Base-by-base conservation (phyloP, 2,329 filamentous ascomycete species). In the Aspergillus flavus region DNA sequence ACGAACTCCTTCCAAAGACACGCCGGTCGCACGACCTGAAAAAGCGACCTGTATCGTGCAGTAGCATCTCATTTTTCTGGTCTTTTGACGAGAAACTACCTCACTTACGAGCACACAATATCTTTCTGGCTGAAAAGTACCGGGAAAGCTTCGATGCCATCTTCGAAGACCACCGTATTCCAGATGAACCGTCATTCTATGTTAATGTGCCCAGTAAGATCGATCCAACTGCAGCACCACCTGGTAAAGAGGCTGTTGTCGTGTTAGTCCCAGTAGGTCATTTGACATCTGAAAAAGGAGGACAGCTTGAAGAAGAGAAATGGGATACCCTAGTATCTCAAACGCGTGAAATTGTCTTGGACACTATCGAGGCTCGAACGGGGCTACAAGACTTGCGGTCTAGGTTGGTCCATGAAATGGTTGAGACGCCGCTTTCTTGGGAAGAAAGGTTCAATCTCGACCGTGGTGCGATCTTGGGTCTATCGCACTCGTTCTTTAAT, bases 21-120 rank as follows among this genome's bases (percentile, higher is more conserved):
- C 10, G 7, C 30, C 45, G 21, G 23, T 34, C 32, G 9, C 21
- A 4, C 16, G 11, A n/a, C 10, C 23, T 59, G 6, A 59, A 59
- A 32, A 66, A 83, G 62, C 79, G 85, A 6, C 80, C 84, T 14
- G 84, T 87, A 1, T 91, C 88, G 0, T 92, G 90, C 78, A 90
- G 87, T 66, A 90, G 87, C 62, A 90, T 93, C 68, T 91, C 88
- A 6, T 93, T 93, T 78, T 93, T 92, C 81, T 93, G 74, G 89
- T 64, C 64, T 1, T 62, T 71, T 6, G 53, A 66, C 36, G 58
- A 62, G 21, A 32, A 83, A 58, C 79, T 92, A 1, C 85, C 86
- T 0, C 84, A 90, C 74, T 83, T 93, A 2, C 81, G 84, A 21
- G 86, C 88, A 0, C 91, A 93, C 78, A 93, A 93, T 74, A 91